Percentiles rank a stretch among this genome's conserved stretches.
These are phyloP conservation scores for Elsinoe ampelina DNA, from an alignment of 2,329 filamentous ascomycete genomes.

Conservation along the genomic window DNA sequence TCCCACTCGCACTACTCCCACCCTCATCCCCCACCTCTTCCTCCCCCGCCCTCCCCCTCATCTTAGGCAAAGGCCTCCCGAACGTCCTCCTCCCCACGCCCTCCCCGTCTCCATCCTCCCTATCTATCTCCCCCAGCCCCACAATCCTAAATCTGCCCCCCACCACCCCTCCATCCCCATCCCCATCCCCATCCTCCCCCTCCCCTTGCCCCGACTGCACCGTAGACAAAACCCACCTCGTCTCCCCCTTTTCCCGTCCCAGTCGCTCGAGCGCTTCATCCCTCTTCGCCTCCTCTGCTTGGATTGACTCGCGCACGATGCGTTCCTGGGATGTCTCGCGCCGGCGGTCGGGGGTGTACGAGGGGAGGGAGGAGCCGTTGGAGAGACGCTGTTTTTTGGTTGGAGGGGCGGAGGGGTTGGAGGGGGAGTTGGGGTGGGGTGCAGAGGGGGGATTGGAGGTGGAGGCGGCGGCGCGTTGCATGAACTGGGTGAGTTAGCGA, in stretches of 20 bases:
- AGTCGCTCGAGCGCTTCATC: constrained; percentile 4
- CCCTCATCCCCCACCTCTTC: background rate
- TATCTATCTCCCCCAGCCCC: constrained; percentile 1
- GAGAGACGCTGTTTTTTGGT: constrained; percentile 57
- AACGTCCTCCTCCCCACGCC: constrained; percentile 5
- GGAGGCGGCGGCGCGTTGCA: constrained; percentile 74
- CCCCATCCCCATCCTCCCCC: background rate
- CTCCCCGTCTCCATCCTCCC: background rate
- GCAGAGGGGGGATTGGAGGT: constrained; percentile 22
- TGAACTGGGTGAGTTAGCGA: constrained; percentile 51
- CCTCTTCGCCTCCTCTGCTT: constrained; percentile 9
- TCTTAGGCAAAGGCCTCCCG: background rate
- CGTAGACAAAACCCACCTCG: constrained; percentile 1
- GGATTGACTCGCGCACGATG: background rate
- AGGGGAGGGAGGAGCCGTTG: constrained; percentile 30
- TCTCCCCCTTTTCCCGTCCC: constrained; percentile 11
- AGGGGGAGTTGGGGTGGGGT: background rate
- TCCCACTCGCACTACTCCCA: background rate
- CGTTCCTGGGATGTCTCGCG: background rate
- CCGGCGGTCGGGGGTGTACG: constrained; percentile 19
- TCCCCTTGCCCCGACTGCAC: background rate
- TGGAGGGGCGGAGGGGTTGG: constrained; percentile 40
- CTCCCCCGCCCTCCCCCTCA: background rate
- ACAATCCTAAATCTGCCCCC: background rate
- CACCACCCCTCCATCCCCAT: background rate